Conservation (phyloP, 140 eudicot species). For the Ambrosia hybrid region DNA sequence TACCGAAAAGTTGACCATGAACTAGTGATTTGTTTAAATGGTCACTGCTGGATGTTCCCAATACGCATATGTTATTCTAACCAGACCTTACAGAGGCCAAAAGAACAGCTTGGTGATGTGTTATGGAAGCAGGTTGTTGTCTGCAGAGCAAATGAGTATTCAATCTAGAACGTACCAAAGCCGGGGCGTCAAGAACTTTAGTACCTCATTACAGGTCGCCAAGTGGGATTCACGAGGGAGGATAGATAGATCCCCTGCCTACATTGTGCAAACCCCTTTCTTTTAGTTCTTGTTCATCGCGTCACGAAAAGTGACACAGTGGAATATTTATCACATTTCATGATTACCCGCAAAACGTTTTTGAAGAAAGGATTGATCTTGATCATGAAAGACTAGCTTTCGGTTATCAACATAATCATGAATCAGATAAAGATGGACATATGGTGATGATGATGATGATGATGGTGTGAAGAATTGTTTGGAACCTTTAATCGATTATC, state of each 20-base stretch:
- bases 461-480: conserved; percentile 16
- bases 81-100: conserved; percentile 61
- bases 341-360: conserved; percentile 54
- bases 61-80: conserved; percentile 47
- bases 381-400: conserved; percentile 73
- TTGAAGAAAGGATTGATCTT: conserved; percentile 54
- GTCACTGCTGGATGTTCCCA: conserved; percentile 55
- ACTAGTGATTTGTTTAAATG: conserved; percentile 13
- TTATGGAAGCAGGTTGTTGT: conserved; percentile 38
- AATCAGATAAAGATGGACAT: conserved; percentile 58
- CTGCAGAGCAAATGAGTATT: conserved; percentile 28
- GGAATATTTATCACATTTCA: conserved; percentile 68
- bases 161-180: conserved; percentile 53
- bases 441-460: conserved; percentile 24
- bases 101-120: conserved; percentile 42
- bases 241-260: conserved; percentile 52
- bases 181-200: conserved; percentile 46
- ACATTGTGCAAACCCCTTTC: conserved; percentile 56
- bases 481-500: conserved; percentile 41
- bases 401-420: conserved; percentile 64
- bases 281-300: conserved; percentile 50
- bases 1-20: no score
- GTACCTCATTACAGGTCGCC: conserved; percentile 68
- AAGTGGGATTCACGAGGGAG: conserved; percentile 60
- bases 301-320: conserved; percentile 66